Percentiles rank a stretch among this genome's conserved stretches.
Evolutionary conservation across 371 early-diverging fungal genomes (phyloP).

Genomic region (Mucor lusitanicus): DNA sequence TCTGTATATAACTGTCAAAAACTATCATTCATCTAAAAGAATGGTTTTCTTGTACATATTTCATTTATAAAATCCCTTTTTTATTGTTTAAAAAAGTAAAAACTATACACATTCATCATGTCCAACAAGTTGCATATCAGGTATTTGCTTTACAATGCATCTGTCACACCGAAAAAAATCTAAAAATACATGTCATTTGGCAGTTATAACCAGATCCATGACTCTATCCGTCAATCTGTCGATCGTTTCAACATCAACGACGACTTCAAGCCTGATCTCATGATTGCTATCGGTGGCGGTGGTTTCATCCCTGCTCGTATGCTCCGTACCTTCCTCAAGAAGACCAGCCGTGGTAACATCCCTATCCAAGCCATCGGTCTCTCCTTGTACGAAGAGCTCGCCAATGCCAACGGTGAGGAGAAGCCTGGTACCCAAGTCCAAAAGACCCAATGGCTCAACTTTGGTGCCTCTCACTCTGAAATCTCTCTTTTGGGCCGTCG

Average conservation of each 20-base stretch:
- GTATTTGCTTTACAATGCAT: constrained; percentile 11
- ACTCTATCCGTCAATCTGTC: constrained; percentile 64
- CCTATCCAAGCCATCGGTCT: constrained; percentile 81
- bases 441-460: constrained; percentile 84
- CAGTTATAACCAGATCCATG: constrained; percentile 76
- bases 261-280: constrained; percentile 67
- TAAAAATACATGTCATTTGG: background rate
- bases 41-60: background rate
- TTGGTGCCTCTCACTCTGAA: constrained; percentile 61
- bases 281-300: constrained; percentile 67
- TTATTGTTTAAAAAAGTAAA: background rate
- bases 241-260: constrained; percentile 57
- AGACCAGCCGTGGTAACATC: constrained; percentile 68
- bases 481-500: constrained; percentile 64
- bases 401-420: constrained; percentile 29
- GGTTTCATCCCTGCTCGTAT: constrained; percentile 79
- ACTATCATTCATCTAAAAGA: background rate
- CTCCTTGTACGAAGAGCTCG: constrained; percentile 74
- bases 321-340: constrained; percentile 74
- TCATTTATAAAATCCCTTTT: background rate
- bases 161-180: background rate
- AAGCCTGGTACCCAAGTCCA: constrained; percentile 54
- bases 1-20: constrained; percentile 1
- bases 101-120: constrained; percentile 21
- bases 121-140: constrained; percentile 42